Conservation (phyloP, 1,284 basidiomycete genomes). For the Ganoderma boninense region DNA sequence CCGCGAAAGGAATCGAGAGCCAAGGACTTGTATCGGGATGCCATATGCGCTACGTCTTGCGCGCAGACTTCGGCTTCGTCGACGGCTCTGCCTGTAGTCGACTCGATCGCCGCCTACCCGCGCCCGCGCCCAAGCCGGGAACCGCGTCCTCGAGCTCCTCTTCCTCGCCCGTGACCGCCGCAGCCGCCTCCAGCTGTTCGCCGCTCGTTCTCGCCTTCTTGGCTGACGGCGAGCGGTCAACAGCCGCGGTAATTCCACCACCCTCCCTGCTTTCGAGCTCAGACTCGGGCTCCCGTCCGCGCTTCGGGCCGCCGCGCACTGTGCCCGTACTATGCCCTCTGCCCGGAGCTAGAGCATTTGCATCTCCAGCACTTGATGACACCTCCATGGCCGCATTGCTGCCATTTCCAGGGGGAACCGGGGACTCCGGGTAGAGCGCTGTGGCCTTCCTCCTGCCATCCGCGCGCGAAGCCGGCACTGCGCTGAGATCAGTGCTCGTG, state of each 20-base stretch:
- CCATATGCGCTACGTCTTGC: conserved; percentile 12
- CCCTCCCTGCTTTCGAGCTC: not conserved
- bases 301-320: not conserved
- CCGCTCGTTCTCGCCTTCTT: conserved; percentile 7
- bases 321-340: not conserved
- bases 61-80: conserved; percentile 8
- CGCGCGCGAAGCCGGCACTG: conserved; percentile 1
- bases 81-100: not conserved
- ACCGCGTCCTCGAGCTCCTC: not conserved
- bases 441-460: conserved; percentile 32
- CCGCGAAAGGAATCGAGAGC: not conserved
- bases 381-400: not conserved
- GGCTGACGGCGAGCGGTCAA: not conserved
- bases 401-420: conserved; percentile 8
- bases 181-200: no score
- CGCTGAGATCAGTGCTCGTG: not conserved
- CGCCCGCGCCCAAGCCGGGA: not conserved
- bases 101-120: conserved; percentile 11
- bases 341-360: not conserved
- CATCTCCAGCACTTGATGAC: not conserved
- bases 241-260: not conserved
- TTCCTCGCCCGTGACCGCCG: not conserved
- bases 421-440: conserved; percentile 16
- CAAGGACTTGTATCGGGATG: not conserved
- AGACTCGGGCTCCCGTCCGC: not conserved